These are phyloP conservation scores for Przewalskia tangutica DNA, from an alignment of 257 asterid species.

Conservation along the genomic window DNA sequence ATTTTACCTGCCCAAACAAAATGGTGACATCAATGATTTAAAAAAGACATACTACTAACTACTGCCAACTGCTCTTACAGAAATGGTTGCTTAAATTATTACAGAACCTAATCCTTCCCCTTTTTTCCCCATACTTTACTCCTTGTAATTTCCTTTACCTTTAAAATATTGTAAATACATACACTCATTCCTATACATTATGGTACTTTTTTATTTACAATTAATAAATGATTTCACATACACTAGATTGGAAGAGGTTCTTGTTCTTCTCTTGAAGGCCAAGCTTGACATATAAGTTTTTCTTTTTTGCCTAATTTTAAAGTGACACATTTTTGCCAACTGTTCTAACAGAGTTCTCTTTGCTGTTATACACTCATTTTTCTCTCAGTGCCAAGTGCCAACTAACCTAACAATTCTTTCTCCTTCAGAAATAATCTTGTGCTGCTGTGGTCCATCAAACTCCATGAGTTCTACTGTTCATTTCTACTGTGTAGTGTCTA, in stretches of 20 bases:
- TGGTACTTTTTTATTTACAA: slow-evolving; percentile 9
- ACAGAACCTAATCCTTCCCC: slow-evolving; percentile 46
- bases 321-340: slow-evolving; percentile 86
- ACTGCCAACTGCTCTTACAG: slow-evolving; percentile 70
- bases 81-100: slow-evolving; percentile 47
- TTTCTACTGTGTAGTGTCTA: not conserved
- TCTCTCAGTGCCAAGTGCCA: slow-evolving; percentile 55
- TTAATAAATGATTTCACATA: slow-evolving; percentile 1
- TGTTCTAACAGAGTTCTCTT: slow-evolving; percentile 45
- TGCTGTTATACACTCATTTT: slow-evolving; percentile 83
- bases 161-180: not conserved
- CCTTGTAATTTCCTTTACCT: slow-evolving; percentile 18
- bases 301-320: slow-evolving; percentile 8
- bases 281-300: slow-evolving; percentile 32
- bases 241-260: slow-evolving; percentile 44
- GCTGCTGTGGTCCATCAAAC: slow-evolving; percentile 17
- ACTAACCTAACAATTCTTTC: slow-evolving; percentile 48
- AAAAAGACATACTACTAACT: slow-evolving; percentile 48
- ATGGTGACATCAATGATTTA: slow-evolving; percentile 40
- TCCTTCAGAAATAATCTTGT: slow-evolving; percentile 17
- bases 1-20: slow-evolving; percentile 50
- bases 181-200: slow-evolving; percentile 3
- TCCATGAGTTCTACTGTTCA: slow-evolving; percentile 23
- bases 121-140: slow-evolving; percentile 15
- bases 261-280: slow-evolving; percentile 78